Percentiles rank a stretch among this genome's conserved stretches.
These are phyloP conservation scores for Volvariella volvacea DNA, from an alignment of 1,284 basidiomycete genomes.

Conservation along the genomic window DNA sequence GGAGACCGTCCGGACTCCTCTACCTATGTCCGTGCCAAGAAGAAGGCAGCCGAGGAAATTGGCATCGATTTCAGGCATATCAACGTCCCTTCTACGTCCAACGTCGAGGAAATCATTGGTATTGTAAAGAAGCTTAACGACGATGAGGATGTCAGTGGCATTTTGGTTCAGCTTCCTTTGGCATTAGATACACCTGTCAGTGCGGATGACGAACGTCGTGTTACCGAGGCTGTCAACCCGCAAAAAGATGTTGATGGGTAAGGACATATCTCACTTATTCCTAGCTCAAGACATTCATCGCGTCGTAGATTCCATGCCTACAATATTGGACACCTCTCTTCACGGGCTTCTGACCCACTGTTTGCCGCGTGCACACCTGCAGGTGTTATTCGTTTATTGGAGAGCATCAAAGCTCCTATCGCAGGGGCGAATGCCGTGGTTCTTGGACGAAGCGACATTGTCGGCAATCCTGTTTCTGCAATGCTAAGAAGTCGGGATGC, in stretches of 20 bases:
- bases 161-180: constrained; percentile 97
- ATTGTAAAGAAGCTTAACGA: constrained; percentile 81
- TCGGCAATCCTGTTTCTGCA: constrained; percentile 91
- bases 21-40: constrained; percentile 97
- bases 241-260: constrained; percentile 97
- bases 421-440: constrained; percentile 84
- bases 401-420: constrained; percentile 74
- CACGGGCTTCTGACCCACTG: constrained; percentile 84
- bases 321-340: constrained; percentile 95
- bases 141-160: constrained; percentile 80
- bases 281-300: not conserved
- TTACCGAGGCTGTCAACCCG: constrained; percentile 93
- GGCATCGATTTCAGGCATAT: constrained; percentile 90
- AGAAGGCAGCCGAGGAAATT: constrained; percentile 91
- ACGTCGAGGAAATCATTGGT: constrained; percentile 73
- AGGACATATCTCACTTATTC: constrained; percentile 13
- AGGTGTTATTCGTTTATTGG: constrained; percentile 86
- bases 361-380: constrained; percentile 96
- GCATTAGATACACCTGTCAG: constrained; percentile 68
- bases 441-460: constrained; percentile 96
- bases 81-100: constrained; percentile 62
- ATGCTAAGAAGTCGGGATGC: constrained; percentile 89
- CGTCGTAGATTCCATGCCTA: constrained; percentile 87
- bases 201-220: constrained; percentile 79
- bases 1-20: constrained; percentile 87